phyloP scores from a whole-genome alignment of 176 grass and related monocot genomes.

The Musa beccarii region DNA sequence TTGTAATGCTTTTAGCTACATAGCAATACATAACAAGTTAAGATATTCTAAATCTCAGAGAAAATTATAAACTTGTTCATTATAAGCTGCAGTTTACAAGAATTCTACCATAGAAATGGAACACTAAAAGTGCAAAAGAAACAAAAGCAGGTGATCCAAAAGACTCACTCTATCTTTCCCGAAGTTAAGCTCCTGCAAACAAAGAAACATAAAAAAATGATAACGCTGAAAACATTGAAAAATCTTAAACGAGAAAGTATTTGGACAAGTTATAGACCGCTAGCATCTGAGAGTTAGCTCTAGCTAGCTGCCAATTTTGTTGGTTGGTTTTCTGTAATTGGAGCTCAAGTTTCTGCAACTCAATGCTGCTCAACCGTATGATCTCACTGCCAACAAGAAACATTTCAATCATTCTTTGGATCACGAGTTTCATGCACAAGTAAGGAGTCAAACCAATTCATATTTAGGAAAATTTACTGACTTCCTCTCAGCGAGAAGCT shows the following conservation, averaged over 20 bases:
- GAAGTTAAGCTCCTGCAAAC: conserved; percentile 14
- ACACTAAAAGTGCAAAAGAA: neutral
- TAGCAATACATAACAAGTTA: neutral
- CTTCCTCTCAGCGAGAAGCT: conserved; percentile 36
- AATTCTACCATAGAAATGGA: neutral
- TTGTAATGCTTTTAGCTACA: conserved; percentile 7
- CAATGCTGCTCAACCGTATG: conserved; percentile 24
- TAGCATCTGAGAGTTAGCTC: conserved; percentile 41
- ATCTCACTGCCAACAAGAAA: conserved; percentile 34
- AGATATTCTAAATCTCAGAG: neutral
- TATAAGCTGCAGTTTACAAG: neutral
- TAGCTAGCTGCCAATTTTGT: conserved; percentile 43
- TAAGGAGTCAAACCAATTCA: neutral
- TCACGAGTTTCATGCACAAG: neutral
- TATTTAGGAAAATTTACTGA: conserved; percentile 10
- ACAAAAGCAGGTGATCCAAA: neutral
- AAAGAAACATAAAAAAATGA: conserved; percentile 10
- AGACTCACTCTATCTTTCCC: conserved; percentile 17
- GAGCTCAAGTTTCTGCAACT: conserved; percentile 31
- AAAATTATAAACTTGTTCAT: neutral
- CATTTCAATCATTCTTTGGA: neutral
- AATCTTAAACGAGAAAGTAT: neutral
- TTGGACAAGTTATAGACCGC: conserved; percentile 26
- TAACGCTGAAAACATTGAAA: neutral
- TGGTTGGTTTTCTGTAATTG: conserved; percentile 24